phyloP scores from a whole-genome alignment of 352 stramenopile species.

The Blastocystis sp. region DNA sequence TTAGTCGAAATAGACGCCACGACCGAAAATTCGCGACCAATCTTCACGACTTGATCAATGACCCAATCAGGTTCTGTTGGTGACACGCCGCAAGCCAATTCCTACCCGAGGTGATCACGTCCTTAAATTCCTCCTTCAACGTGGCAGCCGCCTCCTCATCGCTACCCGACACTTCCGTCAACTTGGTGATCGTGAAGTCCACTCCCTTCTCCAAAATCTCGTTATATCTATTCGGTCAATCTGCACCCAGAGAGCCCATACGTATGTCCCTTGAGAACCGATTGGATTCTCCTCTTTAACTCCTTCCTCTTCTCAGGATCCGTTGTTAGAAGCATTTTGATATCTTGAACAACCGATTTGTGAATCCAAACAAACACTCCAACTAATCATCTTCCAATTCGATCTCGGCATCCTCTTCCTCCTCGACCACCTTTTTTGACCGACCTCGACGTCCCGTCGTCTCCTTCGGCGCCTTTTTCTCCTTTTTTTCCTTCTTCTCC shows the following conservation, averaged over 20 bases:
- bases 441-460: too few species aligned
- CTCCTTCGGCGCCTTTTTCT: not conserved
- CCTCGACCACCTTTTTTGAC: too few species aligned
- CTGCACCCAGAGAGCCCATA: not conserved
- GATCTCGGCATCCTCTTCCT: not conserved
- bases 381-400: not conserved
- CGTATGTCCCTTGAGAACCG: conserved; percentile 21
- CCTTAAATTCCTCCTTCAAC: not conserved
- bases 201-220: not conserved
- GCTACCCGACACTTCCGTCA: not conserved
- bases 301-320: not conserved
- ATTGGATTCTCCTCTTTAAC: not conserved
- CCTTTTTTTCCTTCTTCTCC: not conserved
- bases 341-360: too few species aligned
- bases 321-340: not conserved
- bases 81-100: not conserved
- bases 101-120: not conserved
- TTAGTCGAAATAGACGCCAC: not conserved
- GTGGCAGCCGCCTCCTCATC: not conserved
- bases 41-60: not conserved
- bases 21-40: not conserved
- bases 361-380: not conserved
- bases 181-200: not conserved
- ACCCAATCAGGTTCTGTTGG: not conserved
- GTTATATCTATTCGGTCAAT: not conserved